A percentile compares a stretch with the other conserved stretches of the same genome.
phyloP scores from a whole-genome alignment of 2,329 filamentous ascomycete species.

The Cadophora malorum region DNA sequence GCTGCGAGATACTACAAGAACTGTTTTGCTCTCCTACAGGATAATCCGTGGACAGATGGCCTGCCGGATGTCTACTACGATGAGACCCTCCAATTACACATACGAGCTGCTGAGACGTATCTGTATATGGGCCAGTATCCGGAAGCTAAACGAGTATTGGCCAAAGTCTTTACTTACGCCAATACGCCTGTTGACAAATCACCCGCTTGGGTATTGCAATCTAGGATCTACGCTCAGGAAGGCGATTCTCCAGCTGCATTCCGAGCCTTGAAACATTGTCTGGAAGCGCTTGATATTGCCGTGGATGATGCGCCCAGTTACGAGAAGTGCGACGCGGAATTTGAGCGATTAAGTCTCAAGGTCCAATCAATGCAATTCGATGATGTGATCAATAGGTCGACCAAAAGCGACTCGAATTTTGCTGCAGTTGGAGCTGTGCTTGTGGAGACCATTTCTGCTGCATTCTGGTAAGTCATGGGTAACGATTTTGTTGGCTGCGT shows the following conservation, averaged over 20 bases:
- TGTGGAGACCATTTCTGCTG: slow-evolving; percentile 71
- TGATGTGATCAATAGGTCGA: slow-evolving; percentile 52
- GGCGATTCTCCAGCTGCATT: slow-evolving; percentile 76
- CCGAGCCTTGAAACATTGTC: slow-evolving; percentile 70
- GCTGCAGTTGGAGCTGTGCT: slow-evolving; percentile 73
- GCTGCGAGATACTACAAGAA: slow-evolving; percentile 82
- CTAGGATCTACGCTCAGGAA: slow-evolving; percentile 75
- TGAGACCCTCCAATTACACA: slow-evolving; percentile 81
- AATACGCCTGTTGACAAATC: slow-evolving; percentile 79
- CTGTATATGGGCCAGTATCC: slow-evolving; percentile 77
- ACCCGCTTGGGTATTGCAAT: slow-evolving; percentile 82
- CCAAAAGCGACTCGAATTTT: slow-evolving; percentile 58
- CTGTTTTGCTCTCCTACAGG: slow-evolving; percentile 80
- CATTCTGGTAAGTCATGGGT: slow-evolving; percentile 63
- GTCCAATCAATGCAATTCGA: slow-evolving; percentile 63
- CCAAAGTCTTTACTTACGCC: slow-evolving; percentile 72
- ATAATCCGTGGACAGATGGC: slow-evolving; percentile 76
- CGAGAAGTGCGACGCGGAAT: slow-evolving; percentile 79
- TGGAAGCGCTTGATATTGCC: slow-evolving; percentile 71
- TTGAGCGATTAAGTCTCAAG: slow-evolving; percentile 65
- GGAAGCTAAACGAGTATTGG: slow-evolving; percentile 71
- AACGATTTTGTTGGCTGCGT: not conserved
- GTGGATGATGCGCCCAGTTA: slow-evolving; percentile 71
- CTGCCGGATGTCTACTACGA: slow-evolving; percentile 79
- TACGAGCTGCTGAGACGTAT: slow-evolving; percentile 82